Conservation (phyloP, 2,329 filamentous ascomycete genomes). For the Colletotrichum sublineola region DNA sequence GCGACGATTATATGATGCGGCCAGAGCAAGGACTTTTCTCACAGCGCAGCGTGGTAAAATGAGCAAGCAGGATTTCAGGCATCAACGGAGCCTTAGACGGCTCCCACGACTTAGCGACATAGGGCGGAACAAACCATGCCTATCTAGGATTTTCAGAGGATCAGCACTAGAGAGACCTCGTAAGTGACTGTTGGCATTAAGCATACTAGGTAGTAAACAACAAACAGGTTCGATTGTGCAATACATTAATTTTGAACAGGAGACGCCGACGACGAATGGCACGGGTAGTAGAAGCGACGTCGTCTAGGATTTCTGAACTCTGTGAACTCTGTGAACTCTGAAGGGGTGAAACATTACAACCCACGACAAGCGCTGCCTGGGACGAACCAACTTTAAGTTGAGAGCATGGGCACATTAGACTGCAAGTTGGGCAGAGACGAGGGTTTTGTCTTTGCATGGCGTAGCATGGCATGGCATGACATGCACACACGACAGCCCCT, state of each 20-base stretch:
- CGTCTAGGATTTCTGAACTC: background rate
- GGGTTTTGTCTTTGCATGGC: slow-evolving; percentile 14
- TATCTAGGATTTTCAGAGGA: background rate
- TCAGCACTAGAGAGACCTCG: background rate
- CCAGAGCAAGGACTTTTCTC: background rate
- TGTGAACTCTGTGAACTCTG: background rate
- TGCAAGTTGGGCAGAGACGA: background rate
- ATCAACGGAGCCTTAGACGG: background rate
- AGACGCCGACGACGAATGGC: slow-evolving; percentile 11
- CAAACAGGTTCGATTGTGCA: background rate
- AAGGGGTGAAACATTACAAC: slow-evolving; percentile 20
- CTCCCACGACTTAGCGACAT: background rate
- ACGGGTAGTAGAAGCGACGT: background rate
- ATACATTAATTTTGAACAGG: background rate
- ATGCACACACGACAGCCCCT: slow-evolving; percentile 1
- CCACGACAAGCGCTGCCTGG: slow-evolving; percentile 17
- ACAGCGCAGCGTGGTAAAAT: background rate
- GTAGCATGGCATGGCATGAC: background rate
- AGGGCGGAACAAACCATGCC: background rate
- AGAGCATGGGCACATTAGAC: slow-evolving; percentile 24
- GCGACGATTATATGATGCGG: background rate
- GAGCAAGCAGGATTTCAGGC: background rate
- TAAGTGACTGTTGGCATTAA: background rate
- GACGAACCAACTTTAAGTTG: slow-evolving; percentile 41
- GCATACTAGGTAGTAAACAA: background rate